phyloP scores from a whole-genome alignment of 768 basidiomycete genomes.

The Saitozyma sp. region DNA sequence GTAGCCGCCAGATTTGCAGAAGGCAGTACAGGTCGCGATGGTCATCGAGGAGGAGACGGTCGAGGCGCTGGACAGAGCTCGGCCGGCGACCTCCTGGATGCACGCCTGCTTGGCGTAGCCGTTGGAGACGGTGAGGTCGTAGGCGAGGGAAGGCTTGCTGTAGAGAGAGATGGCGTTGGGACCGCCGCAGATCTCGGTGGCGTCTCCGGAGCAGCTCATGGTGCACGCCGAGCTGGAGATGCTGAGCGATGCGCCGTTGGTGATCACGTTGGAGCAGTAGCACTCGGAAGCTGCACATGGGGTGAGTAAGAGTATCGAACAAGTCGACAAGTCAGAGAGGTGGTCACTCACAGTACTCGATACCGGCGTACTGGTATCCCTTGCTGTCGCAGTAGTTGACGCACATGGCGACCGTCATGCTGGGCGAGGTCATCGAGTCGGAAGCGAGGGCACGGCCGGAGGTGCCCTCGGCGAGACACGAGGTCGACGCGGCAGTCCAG shows the following conservation, averaged over 20 bases:
- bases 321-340: constrained; percentile 26
- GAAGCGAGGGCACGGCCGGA: constrained; percentile 40
- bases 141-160: constrained; percentile 8
- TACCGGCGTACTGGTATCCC: constrained; percentile 28
- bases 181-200: constrained; percentile 28
- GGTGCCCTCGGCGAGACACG: constrained; percentile 24
- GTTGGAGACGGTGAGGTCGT: neutral
- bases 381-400: constrained; percentile 25
- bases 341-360: constrained; percentile 33
- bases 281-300: constrained; percentile 21
- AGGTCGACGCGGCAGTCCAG: constrained; percentile 24
- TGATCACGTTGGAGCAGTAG: constrained; percentile 40
- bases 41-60: constrained; percentile 25
- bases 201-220: constrained; percentile 42
- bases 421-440: constrained; percentile 16
- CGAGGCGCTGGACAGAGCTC: constrained; percentile 23
- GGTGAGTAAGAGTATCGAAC: constrained; percentile 14
- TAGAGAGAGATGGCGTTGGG: constrained; percentile 26
- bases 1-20: constrained; percentile 15
- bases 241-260: constrained; percentile 25
- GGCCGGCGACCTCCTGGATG: constrained; percentile 30
- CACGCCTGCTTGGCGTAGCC: constrained; percentile 18
- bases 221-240: constrained; percentile 22
- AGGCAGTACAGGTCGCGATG: constrained; percentile 24
- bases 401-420: constrained; percentile 39